Base-by-base conservation (phyloP, 2,329 filamentous ascomycete species). In the Huntiella bhutanensis region DNA sequence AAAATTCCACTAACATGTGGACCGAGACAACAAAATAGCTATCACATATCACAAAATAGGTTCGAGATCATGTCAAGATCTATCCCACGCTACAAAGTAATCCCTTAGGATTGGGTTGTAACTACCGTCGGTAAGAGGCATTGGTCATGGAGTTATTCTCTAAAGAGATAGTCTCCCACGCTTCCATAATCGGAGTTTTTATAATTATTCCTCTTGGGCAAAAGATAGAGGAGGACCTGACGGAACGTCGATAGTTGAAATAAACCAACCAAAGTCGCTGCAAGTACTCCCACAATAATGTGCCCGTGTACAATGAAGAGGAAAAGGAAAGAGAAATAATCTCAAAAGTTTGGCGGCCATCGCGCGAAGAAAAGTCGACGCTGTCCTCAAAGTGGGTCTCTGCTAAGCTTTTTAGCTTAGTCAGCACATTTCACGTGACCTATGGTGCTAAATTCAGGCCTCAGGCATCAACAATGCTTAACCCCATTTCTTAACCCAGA, bases 71-170 rank as follows among this genome's bases (percentile, higher is more conserved):
- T 28, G 22, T 28, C 22, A 28, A 28, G 22, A 28, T 28, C 22
- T 28, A 28, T 28, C 8, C 22, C 8, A 28, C 22, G 8, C 6
- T 28, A 28, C 8, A 28, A 28, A 28, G 22, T 10, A 28, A 10
- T 28, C 22, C 22, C 22, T 28, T 28, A 28, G 7, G 7, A 28
- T 32, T 44, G 16, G 34, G 39, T 47, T 80, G 75, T 80, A 66
- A 77, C 75, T 69, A 75, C 75, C 75, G 75, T 71, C 76, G 75
- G 76, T 80, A 80, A 80, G 75, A 77, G 71, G 70, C 71, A 70
- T 55, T 64, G 69, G 63, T 75, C 73, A 73, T 67, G 55, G 69
- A 75, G 67, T 63, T 61, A 34, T 42, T 47, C 36, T 61, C 59
- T 59, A 52, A 62, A 28, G 22, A 28, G 22, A 60, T 67, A n/a